Evolutionary conservation across 2,329 filamentous ascomycete genomes (phyloP).

Genomic region (Epichloe elymi): DNA sequence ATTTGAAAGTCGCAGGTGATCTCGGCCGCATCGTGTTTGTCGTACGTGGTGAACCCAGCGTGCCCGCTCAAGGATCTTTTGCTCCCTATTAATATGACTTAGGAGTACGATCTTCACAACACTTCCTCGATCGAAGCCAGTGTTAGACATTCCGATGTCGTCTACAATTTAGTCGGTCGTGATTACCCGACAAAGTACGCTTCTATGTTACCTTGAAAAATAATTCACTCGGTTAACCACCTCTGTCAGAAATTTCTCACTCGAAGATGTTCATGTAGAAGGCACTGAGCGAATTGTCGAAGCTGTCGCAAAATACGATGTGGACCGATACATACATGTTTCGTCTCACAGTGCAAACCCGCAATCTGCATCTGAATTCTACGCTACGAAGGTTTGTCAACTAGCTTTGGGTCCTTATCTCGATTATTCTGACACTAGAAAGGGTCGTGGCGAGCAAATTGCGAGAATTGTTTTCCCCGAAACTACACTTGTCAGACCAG

Average conservation of each 20-base stretch:
- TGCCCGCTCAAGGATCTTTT: background rate
- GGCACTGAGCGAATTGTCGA: constrained; percentile 85
- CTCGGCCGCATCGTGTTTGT: constrained; percentile 80
- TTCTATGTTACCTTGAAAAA: background rate
- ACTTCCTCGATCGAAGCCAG: constrained; percentile 93
- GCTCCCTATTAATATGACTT: constrained; percentile 7
- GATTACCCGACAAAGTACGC: constrained; percentile 89
- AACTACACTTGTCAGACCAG: constrained; percentile 89
- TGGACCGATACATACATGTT: constrained; percentile 92
- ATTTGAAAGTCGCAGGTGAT: constrained; percentile 93
- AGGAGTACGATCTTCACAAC: constrained; percentile 94
- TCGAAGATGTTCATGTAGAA: constrained; percentile 87
- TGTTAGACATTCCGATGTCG: constrained; percentile 91
- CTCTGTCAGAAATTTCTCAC: constrained; percentile 70
- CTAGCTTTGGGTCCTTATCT: background rate
- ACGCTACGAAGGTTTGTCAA: constrained; percentile 61
- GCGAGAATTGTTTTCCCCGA: constrained; percentile 87
- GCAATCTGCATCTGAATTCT: constrained; percentile 78
- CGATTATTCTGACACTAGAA: background rate
- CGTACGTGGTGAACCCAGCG: constrained; percentile 30
- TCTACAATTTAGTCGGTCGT: constrained; percentile 90
- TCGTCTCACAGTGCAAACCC: constrained; percentile 84
- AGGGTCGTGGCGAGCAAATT: constrained; percentile 70
- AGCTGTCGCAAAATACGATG: constrained; percentile 92
- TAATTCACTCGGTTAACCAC: constrained; percentile 9